These are phyloP conservation scores for Suillus alpinus DNA, from an alignment of 768 basidiomycete genomes.

Conservation along the genomic window DNA sequence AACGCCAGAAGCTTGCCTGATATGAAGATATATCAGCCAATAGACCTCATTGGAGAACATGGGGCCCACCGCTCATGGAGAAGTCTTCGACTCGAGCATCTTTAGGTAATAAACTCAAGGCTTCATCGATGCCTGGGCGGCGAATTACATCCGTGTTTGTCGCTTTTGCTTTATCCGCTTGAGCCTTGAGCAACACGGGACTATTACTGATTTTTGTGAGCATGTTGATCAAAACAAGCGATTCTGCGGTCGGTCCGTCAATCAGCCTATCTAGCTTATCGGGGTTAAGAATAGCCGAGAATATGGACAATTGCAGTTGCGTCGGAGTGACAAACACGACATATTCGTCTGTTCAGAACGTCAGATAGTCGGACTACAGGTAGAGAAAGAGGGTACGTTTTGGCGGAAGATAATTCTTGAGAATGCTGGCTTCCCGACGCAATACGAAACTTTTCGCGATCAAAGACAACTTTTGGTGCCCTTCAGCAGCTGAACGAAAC, in stretches of 20 bases:
- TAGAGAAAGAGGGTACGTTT: slow-evolving; percentile 57
- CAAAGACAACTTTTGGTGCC: slow-evolving; percentile 50
- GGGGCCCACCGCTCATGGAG: slow-evolving; percentile 67
- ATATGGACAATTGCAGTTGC: slow-evolving; percentile 75
- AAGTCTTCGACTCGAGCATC: slow-evolving; percentile 65
- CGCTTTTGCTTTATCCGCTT: slow-evolving; percentile 57
- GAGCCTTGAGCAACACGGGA: slow-evolving; percentile 82
- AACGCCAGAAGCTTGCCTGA: slow-evolving; percentile 75
- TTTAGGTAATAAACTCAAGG: slow-evolving; percentile 59
- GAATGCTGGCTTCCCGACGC: slow-evolving; percentile 78
- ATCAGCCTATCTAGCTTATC: slow-evolving; percentile 68
- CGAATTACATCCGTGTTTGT: slow-evolving; percentile 41
- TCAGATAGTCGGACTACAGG: slow-evolving; percentile 2
- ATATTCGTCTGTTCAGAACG: slow-evolving; percentile 73
- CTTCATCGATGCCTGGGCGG: slow-evolving; percentile 54
- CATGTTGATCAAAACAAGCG: slow-evolving; percentile 74
- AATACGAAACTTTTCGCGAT: slow-evolving; percentile 89
- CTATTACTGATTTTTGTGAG: slow-evolving; percentile 93
- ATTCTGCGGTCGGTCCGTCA: slow-evolving; percentile 69
- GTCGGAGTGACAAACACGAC: slow-evolving; percentile 96
- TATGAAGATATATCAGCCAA: slow-evolving; percentile 9
- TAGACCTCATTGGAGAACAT: not conserved
- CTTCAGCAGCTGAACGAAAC: not conserved
- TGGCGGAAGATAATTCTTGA: slow-evolving; percentile 84
- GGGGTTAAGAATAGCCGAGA: slow-evolving; percentile 69